Conservation (phyloP, 129 eudicot genomes). For the Daucus carota region DH1_v3.0 NC_030383.2:8802001-8802500, state of each 20-base stretch:
- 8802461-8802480: background rate
- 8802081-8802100: slow-evolving; percentile 6
- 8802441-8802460: background rate
- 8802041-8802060: slow-evolving; percentile 53
- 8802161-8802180: slow-evolving; percentile 44
- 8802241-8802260: slow-evolving; percentile 16
- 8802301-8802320: background rate
- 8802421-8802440: slow-evolving; percentile 44
- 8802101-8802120: slow-evolving; percentile 1
- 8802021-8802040: slow-evolving; percentile 60
- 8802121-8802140: background rate
- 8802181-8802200: slow-evolving; percentile 18
- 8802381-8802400: slow-evolving; percentile 30
- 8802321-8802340: background rate
- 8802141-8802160: slow-evolving; percentile 9
- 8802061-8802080: slow-evolving; percentile 1
- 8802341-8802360: background rate
- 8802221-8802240: background rate
- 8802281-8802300: background rate
- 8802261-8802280: background rate
- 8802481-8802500: background rate
- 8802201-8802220: slow-evolving; percentile 47
- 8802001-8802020: slow-evolving; percentile 29
- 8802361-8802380: slow-evolving; percentile 21
- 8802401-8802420: slow-evolving; percentile 23